These are phyloP conservation scores for Neocucurbitaria cava DNA, from an alignment of 2,329 filamentous ascomycete species.

Conservation along the genomic window DNA sequence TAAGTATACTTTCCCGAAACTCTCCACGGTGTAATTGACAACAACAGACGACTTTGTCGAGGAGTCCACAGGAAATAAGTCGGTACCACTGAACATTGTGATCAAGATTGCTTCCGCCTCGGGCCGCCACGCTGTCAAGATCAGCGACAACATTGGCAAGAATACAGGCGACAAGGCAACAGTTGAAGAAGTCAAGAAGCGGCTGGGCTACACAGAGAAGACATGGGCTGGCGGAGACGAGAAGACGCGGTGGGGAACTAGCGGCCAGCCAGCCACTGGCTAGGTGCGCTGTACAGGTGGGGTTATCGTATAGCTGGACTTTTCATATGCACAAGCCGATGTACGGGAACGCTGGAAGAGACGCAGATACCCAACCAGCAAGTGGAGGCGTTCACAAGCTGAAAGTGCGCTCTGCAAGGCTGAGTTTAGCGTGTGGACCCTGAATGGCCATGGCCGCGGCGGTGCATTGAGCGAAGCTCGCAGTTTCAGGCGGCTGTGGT, in stretches of 20 bases:
- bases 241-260: slow-evolving; percentile 76
- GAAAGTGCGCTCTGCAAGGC: slow-evolving; percentile 23
- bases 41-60: slow-evolving; percentile 78
- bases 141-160: slow-evolving; percentile 87
- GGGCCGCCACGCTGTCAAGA: slow-evolving; percentile 86
- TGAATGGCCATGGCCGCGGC: slow-evolving; percentile 6
- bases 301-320: slow-evolving; percentile 8
- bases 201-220: slow-evolving; percentile 85
- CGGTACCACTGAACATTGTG: slow-evolving; percentile 92
- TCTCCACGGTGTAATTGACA: slow-evolving; percentile 16
- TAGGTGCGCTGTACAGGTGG: slow-evolving; percentile 10
- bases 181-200: slow-evolving; percentile 82
- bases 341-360: slow-evolving; percentile 5
- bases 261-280: slow-evolving; percentile 27
- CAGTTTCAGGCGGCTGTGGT: slow-evolving; percentile 9
- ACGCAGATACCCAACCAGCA: slow-evolving; percentile 18
- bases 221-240: slow-evolving; percentile 86
- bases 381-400: slow-evolving; percentile 25
- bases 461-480: background rate
- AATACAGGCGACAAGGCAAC: slow-evolving; percentile 87
- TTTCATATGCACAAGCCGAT: background rate
- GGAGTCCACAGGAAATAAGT: slow-evolving; percentile 77
- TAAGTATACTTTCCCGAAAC: slow-evolving; percentile 39
- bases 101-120: slow-evolving; percentile 91
- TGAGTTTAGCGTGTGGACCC: slow-evolving; percentile 21